Conservation (phyloP, 177 flowering plant genomes). For the Vitis hybrid region DNA sequence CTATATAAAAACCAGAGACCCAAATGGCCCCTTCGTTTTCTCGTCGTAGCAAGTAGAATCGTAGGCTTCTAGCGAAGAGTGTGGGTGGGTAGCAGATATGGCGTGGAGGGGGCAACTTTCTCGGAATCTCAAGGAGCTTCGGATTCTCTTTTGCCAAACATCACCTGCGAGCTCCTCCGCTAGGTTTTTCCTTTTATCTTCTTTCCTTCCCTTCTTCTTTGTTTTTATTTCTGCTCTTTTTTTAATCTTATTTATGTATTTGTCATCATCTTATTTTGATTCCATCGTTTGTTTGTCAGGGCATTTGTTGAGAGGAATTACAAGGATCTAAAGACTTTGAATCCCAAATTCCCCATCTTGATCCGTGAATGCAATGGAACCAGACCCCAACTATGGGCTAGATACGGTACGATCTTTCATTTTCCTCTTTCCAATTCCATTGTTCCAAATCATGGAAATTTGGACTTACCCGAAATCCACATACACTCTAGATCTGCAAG, state of each 20-base stretch:
- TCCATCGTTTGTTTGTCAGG: slow-evolving; percentile 22
- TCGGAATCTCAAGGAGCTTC: slow-evolving; percentile 60
- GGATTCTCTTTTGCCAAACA: slow-evolving; percentile 59
- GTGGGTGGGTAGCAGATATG: slow-evolving; percentile 26
- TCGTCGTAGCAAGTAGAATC: no score
- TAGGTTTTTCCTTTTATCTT: slow-evolving; percentile 27
- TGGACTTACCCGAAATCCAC: background rate
- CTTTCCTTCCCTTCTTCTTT: background rate
- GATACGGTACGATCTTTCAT: slow-evolving; percentile 41
- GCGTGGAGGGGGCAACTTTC: slow-evolving; percentile 66
- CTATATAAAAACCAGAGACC: no score
- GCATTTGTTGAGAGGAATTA: slow-evolving; percentile 62
- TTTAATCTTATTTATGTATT: background rate
- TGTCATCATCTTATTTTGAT: background rate
- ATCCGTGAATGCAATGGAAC: slow-evolving; percentile 60
- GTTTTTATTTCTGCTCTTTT: background rate
- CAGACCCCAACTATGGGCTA: slow-evolving; percentile 68
- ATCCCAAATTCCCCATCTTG: slow-evolving; percentile 65
- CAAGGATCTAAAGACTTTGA: slow-evolving; percentile 63
- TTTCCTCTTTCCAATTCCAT: no score
- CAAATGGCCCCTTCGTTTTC: no score
- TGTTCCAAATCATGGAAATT: no score
- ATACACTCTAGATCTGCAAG: no score
- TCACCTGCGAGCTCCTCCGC: slow-evolving; percentile 56
- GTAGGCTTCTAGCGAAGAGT: background rate